Conservation (phyloP, 2,329 filamentous ascomycete genomes). For the Cercospora zeina region DNA sequence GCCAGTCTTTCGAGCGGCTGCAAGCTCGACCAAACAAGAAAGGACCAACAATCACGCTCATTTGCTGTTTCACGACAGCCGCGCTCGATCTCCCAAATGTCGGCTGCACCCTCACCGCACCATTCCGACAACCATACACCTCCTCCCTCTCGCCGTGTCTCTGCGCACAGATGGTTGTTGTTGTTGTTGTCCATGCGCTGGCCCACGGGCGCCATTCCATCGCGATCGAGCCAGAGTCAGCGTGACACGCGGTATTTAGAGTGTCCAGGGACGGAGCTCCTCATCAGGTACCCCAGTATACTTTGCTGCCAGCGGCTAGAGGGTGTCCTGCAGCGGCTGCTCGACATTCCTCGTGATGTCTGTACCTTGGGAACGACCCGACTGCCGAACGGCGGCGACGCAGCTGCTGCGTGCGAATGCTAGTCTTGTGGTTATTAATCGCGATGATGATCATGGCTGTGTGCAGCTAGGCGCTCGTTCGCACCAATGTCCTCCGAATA, state of each 20-base stretch:
- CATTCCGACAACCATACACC: neutral
- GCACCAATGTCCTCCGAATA: neutral
- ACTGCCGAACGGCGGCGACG: neutral
- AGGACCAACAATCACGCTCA: conserved; percentile 9
- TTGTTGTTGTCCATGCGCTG: neutral
- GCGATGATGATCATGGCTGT: neutral
- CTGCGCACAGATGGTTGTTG: neutral
- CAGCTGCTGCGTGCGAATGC: neutral
- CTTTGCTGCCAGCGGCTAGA: conserved; percentile 5
- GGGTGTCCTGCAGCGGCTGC: conserved; percentile 7
- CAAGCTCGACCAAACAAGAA: neutral
- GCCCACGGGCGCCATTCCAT: neutral
- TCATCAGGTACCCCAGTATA: conserved; percentile 5
- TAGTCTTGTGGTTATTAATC: neutral
- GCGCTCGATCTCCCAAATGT: neutral
- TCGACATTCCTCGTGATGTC: neutral
- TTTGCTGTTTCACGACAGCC: conserved; percentile 10
- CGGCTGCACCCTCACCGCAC: neutral
- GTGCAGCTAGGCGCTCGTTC: neutral
- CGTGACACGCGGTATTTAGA: neutral
- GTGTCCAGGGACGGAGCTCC: conserved; percentile 5
- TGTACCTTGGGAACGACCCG: conserved; percentile 2
- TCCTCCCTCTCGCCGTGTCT: conserved; percentile 1
- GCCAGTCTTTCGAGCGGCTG: neutral
- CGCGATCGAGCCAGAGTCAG: neutral